Base-by-base conservation (phyloP, 306 rosid species). In the Inga laurina region DNA sequence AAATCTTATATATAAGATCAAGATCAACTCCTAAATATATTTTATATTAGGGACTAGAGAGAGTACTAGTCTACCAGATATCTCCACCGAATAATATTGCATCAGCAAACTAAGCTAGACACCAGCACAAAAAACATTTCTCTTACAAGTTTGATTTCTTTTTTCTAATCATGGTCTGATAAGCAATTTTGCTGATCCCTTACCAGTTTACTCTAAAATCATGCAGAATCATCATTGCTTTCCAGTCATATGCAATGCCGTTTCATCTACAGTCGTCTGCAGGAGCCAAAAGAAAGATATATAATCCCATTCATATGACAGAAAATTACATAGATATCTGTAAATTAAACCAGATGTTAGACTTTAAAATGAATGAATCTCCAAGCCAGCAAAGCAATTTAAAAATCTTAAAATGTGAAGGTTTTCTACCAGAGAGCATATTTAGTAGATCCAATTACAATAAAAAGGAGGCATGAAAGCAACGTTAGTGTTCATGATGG, bases 401-500 rank as follows among this genome's bases (percentile, higher is more conserved):
- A 34, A 77, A 76, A 86, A 80, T 76, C 83, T 80, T 18, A 8
- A 76, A 75, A 76, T 46, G 21, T 64, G 27, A 11, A 66, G 78
- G 62, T 65, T 43, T 49, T 71, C 74, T 68, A 74, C 49, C 80
- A 61, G 74, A 61, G 70, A 78, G 79, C 62, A 74, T 81, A 49
- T 43, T 64, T 7, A 69, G 49, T 19, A 39, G 48, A 69, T 69
- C 30, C 74, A 69, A 19, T 69, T 19, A 39, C 49, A 39, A 19
- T 19, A 51, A n/a, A 66, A 68, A 37, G 74, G 77, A 8, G 79
- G 71, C 79, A 80, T 72, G 81, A 76, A 67, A 72, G 79, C 18
- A 74, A 81, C 74, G 65, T 51, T 27, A 85, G 69, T 61, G 79
- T 68, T 72, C 81, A 48, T 43, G 49, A 81, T 52, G 85, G 74